Evolutionary conservation across 495 filamentous ascomycete genomes (phyloP).

Genomic region (Xylaria intraflava): DNA sequence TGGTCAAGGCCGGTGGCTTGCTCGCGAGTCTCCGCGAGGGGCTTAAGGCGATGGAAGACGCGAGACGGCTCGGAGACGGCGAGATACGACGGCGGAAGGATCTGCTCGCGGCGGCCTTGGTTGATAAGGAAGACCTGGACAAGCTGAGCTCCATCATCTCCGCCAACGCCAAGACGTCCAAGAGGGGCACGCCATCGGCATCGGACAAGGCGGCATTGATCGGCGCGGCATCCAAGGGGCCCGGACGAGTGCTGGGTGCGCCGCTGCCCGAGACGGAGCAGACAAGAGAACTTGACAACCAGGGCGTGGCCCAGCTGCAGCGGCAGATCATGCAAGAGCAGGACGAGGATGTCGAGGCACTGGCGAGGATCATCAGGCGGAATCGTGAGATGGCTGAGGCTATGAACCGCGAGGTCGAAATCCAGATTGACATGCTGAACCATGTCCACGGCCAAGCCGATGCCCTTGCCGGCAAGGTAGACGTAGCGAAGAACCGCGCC

Average conservation of each 20-base stretch:
- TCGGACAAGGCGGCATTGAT: constrained; percentile 32
- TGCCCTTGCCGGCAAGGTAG: constrained; percentile 66
- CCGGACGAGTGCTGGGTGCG: constrained; percentile 70
- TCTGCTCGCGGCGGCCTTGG: constrained; percentile 65
- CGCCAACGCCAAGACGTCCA: constrained; percentile 23
- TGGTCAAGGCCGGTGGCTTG: constrained; percentile 67
- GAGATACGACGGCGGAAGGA: constrained; percentile 78
- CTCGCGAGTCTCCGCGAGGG: constrained; percentile 65
- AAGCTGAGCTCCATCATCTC: constrained; percentile 69
- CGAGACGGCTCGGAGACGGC: constrained; percentile 64
- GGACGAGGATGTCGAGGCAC: constrained; percentile 68
- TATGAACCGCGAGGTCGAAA: constrained; percentile 77
- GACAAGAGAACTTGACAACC: constrained; percentile 85
- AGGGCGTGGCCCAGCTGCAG: constrained; percentile 81
- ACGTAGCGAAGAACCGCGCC: constrained; percentile 75
- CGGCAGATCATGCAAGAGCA: constrained; percentile 77
- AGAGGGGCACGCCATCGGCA: constrained; percentile 16
- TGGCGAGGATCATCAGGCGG: constrained; percentile 67
- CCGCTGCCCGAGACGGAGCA: constrained; percentile 74
- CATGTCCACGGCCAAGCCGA: constrained; percentile 70
- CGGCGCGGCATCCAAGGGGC: constrained; percentile 20
- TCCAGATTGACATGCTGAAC: constrained; percentile 76
- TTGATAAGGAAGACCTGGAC: constrained; percentile 83
- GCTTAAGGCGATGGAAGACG: constrained; percentile 46
- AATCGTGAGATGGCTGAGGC: constrained; percentile 81